Evolutionary conservation across 306 rosid species (phyloP), one percentile per base, ranked within the genome.

Genomic region (Lablab purpureus): DNA sequence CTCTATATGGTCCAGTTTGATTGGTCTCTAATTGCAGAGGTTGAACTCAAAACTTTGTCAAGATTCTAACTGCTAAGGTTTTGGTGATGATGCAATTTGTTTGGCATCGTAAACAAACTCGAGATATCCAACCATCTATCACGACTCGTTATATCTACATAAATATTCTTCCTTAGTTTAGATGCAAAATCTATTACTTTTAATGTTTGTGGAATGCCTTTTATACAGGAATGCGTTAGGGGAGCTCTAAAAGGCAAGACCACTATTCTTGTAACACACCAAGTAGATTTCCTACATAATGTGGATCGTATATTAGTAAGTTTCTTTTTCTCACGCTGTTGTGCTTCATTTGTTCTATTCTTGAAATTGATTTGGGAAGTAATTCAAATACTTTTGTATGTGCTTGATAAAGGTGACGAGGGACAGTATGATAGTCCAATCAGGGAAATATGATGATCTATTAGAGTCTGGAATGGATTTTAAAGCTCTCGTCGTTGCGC

Each of bases 211-310:
- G 34, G 21, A 58, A 22, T 47, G 46, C 6, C 27, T 41, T 74
- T 60, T 37, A 40, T 45, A 25, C 86, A 92, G 97, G 92, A 92
- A 79, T 92, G 97, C 50, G 96, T 89, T 52, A 88, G 87, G 73
- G 96, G 97, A 67, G 88, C 74, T 13, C 91, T 92, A 60, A 90
- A 83, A 72, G 81, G 80, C 84, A 93, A 89, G 89, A 93, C 97
- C 7, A 8, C 88, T 69, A 37, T 91, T 77, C 92, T 93, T 21
- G 98, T 93, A 12, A 93, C 98, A 51, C 98, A 93, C 77, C 98
- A 93, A 91, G 94, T 92, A 10, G 97, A 92, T 67, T 92, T 92
- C 89, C 85, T 92, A 76, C 94, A 87, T 65, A 92, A 92, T 74
- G 92, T 88, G 55, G 96, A 92, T 83, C 94, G 78, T 74, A 92